phyloP scores from a whole-genome alignment of 176 grass and related monocot species.

The Triticum turgidum region DNA sequence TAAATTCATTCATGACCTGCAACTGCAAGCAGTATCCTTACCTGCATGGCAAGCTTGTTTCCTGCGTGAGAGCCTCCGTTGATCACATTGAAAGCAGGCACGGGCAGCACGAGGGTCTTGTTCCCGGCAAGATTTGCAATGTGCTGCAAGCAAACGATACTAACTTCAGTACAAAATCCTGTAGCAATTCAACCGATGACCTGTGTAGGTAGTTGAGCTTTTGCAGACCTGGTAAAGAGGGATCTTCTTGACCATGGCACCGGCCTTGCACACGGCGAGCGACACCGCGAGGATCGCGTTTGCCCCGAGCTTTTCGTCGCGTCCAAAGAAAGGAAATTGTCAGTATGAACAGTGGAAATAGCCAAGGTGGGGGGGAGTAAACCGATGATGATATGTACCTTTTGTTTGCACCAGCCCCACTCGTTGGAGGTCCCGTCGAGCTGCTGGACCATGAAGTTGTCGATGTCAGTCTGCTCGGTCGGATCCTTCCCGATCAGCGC shows the following conservation, averaged over 20 bases:
- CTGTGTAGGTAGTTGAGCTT: not conserved
- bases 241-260: conserved; percentile 74
- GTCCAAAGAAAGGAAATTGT: not conserved
- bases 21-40: not conserved
- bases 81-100: conserved; percentile 96
- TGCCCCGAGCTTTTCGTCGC: conserved; percentile 57
- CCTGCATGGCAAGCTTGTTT: conserved; percentile 94
- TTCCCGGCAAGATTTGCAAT: conserved; percentile 89
- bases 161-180: not conserved
- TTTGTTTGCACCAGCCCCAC: conserved; percentile 97
- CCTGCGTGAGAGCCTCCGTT: conserved; percentile 95
- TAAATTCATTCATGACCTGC: not conserved
- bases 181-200: not conserved
- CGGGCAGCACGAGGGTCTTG: conserved; percentile 71
- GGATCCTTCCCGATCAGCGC: conserved; percentile 84
- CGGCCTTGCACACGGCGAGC: conserved; percentile 90
- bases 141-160: conserved; percentile 44
- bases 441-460: conserved; percentile 92
- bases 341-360: not conserved
- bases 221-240: conserved; percentile 77
- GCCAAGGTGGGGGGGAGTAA: too few relatives aligned
- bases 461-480: conserved; percentile 65
- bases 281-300: conserved; percentile 94
- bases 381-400: conserved; percentile 23
- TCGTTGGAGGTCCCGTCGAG: conserved; percentile 93